Conservation (phyloP, 2,329 filamentous ascomycete genomes). For the Phoma sp. region DNA sequence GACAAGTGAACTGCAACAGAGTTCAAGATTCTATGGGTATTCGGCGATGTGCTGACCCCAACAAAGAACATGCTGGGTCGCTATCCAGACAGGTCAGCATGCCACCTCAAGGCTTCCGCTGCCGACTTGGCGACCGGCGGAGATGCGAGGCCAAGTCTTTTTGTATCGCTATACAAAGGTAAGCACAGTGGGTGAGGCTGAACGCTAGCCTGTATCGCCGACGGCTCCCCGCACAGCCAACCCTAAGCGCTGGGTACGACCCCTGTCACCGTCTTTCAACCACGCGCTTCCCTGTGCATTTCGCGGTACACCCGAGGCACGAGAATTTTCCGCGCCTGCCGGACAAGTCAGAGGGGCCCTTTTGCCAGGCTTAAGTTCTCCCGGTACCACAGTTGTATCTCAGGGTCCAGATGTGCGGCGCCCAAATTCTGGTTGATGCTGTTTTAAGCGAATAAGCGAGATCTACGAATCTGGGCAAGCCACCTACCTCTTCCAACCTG, state of each 20-base stretch:
- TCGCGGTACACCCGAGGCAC: not conserved
- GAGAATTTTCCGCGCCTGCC: not conserved
- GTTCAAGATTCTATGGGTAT: not conserved
- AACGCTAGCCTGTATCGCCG: not conserved
- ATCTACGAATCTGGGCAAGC: conserved; percentile 10
- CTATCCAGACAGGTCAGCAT: no score
- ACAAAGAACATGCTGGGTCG: no score
- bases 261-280: not conserved
- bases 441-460: conserved; percentile 14
- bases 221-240: conserved; percentile 11
- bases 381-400: not conserved
- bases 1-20: no score
- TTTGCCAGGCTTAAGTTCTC: not conserved
- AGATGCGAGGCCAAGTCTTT: not conserved
- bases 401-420: conserved; percentile 8
- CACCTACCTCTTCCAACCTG: not conserved
- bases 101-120: not conserved
- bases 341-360: not conserved
- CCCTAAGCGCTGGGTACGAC: not conserved
- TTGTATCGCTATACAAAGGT: not conserved
- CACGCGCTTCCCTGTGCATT: not conserved
- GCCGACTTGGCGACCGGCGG: not conserved
- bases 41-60: not conserved
- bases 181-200: conserved; percentile 1
- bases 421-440: conserved; percentile 1